These are phyloP conservation scores for Papilionanthe hybrid DNA, from an alignment of 116 monocot species.

Conservation along the genomic window DNA sequence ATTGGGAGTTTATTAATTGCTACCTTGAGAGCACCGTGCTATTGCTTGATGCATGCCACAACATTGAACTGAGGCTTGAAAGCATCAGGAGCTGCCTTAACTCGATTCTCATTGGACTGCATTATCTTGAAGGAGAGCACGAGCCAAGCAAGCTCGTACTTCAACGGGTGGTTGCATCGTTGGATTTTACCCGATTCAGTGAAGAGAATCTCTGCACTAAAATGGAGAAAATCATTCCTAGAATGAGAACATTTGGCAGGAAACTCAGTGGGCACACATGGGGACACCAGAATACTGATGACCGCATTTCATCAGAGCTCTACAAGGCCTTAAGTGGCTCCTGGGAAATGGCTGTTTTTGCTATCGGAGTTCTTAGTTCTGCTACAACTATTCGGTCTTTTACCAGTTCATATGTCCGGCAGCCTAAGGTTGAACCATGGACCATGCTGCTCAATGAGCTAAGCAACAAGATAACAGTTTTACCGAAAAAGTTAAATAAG, in stretches of 20 bases:
- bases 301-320: background rate
- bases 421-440: conserved; percentile 1
- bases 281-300: no score
- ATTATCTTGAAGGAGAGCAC: conserved; percentile 13
- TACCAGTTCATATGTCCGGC: background rate
- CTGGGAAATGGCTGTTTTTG: conserved; percentile 15
- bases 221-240: conserved; percentile 22
- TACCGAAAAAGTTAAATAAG: background rate
- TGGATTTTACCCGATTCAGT: conserved; percentile 12
- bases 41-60: conserved; percentile 31
- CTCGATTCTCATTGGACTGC: conserved; percentile 15
- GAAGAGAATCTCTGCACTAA: conserved; percentile 5
- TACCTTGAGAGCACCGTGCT: conserved; percentile 21
- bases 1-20: conserved; percentile 14
- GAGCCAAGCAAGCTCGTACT: conserved; percentile 7
- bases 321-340: conserved; percentile 19
- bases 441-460: conserved; percentile 13
- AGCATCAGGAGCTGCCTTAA: conserved; percentile 10
- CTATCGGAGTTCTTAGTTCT: conserved; percentile 7
- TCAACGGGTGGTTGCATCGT: conserved; percentile 8
- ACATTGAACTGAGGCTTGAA: conserved; percentile 12
- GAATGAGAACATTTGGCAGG: conserved; percentile 24
- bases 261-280: background rate
- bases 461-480: background rate
- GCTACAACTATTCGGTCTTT: conserved; percentile 17